Conservation (phyloP, 768 basidiomycete species). For the Russula emetica region DNA sequence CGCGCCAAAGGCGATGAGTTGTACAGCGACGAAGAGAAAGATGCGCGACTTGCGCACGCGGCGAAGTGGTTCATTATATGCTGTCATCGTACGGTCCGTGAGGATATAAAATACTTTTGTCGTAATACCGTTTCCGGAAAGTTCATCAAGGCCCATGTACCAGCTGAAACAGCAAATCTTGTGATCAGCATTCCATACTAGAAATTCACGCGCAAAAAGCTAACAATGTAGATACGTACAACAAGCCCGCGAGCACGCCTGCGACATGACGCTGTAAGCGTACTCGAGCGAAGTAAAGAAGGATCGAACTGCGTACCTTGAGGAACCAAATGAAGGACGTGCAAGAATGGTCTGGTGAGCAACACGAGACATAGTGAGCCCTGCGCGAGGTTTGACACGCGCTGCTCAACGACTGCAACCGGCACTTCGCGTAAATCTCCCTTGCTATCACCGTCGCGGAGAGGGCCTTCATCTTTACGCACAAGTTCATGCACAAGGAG, state of each 20-base stretch:
- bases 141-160: constrained; percentile 88
- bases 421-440: constrained; percentile 46
- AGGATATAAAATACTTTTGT: constrained; percentile 75
- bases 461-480: constrained; percentile 37
- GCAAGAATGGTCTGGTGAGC: constrained; percentile 77
- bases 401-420: constrained; percentile 80
- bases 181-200: background rate
- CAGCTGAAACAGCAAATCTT: constrained; percentile 46
- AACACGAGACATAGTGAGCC: constrained; percentile 75
- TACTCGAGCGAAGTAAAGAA: constrained; percentile 18
- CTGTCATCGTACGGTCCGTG: constrained; percentile 61
- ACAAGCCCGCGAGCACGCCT: constrained; percentile 79
- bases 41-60: constrained; percentile 73
- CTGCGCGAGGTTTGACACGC: constrained; percentile 87
- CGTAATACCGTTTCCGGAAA: constrained; percentile 79
- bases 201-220: background rate
- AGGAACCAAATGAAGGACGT: constrained; percentile 74
- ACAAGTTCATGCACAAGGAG: constrained; percentile 62
- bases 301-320: constrained; percentile 40
- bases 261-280: background rate
- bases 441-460: constrained; percentile 31
- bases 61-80: constrained; percentile 63
- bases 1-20: constrained; percentile 79
- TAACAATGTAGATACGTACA: constrained; percentile 46
- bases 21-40: constrained; percentile 63